phyloP scores from a whole-genome alignment of 1,139 yeast species.

The Diutina scorzettiae region DNA sequence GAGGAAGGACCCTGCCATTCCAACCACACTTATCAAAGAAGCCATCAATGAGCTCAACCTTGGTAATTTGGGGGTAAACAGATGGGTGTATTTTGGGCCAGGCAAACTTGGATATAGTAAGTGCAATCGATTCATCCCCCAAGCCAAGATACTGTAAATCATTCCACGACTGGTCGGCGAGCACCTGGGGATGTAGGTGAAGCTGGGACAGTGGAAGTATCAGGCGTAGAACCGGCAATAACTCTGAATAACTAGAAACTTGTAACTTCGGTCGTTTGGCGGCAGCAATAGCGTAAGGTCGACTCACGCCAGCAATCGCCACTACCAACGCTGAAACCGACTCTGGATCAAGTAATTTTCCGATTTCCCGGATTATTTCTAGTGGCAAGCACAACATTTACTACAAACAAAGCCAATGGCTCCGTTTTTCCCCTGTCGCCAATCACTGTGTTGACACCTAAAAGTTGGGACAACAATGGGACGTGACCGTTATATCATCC shows the following conservation, averaged over 20 bases:
- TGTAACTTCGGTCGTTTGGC: not conserved
- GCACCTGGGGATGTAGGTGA: not conserved
- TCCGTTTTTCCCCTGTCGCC: no score
- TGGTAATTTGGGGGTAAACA: not conserved
- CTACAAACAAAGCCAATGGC: no score
- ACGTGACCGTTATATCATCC: no score
- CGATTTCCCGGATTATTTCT: not conserved
- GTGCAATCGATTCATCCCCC: not conserved
- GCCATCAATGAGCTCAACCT: slow-evolving; percentile 1
- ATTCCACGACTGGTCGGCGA: not conserved
- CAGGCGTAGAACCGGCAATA: not conserved
- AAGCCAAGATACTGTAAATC: not conserved
- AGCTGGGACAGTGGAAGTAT: not conserved
- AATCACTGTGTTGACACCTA: no score
- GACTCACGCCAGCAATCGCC: not conserved
- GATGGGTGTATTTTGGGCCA: not conserved
- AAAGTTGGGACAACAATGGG: no score
- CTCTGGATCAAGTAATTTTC: not conserved
- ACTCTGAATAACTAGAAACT: not conserved
- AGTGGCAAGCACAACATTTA: not conserved
- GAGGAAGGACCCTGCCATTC: not conserved
- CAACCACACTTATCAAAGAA: not conserved
- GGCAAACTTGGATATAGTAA: not conserved
- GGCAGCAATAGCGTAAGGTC: not conserved
- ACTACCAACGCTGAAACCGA: not conserved